phyloP scores from a whole-genome alignment of 2,329 filamentous ascomycete genomes.

The Pestalotiopsis sp. region DNA sequence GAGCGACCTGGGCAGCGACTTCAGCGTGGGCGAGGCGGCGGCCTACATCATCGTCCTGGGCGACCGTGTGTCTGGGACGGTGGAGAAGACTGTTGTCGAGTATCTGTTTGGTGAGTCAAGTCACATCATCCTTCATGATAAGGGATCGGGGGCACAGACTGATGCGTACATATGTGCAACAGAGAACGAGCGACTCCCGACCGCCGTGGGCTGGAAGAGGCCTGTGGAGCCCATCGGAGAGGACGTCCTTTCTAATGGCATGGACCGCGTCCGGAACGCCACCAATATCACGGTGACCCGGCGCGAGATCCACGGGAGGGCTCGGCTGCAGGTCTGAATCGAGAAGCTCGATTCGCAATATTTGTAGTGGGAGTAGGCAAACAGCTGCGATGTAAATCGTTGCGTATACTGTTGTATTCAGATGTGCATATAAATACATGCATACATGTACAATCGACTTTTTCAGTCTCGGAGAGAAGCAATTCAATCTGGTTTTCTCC shows the following conservation, averaged over 20 bases:
- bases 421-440: too few species aligned
- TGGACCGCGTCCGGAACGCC: background rate
- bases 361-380: too few species aligned
- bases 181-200: slow-evolving; percentile 3
- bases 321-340: background rate
- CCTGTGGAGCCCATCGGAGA: background rate
- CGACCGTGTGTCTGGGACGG: slow-evolving; percentile 14
- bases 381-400: too few species aligned
- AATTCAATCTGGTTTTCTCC: too few species aligned
- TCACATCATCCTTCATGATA: background rate
- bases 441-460: too few species aligned
- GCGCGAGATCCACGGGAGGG: background rate
- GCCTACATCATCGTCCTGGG: slow-evolving; percentile 19
- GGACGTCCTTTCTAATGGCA: background rate
- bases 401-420: too few species aligned
- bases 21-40: slow-evolving; percentile 17
- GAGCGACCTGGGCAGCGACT: slow-evolving; percentile 15
- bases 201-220: background rate
- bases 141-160: background rate
- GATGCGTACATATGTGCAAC: background rate
- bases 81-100: slow-evolving; percentile 16
- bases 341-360: too few species aligned
- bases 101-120: slow-evolving; percentile 18
- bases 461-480: too few species aligned
- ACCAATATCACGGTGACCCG: background rate